Evolutionary conservation across 495 filamentous ascomycete genomes (phyloP), one percentile per base, ranked within the genome.

Genomic region (Penicillium bovifimosum): DNA sequence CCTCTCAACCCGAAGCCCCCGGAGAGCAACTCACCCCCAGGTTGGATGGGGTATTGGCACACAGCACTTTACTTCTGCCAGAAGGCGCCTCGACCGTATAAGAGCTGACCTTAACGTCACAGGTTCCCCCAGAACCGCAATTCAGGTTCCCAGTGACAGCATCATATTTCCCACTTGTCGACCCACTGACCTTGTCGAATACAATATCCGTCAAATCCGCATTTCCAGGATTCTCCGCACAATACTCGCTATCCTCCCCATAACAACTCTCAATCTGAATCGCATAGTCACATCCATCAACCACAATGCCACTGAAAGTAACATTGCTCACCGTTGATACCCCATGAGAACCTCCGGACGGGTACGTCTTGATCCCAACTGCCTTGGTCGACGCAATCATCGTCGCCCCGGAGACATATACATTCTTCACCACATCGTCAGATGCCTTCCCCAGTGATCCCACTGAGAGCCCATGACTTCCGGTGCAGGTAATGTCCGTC

Each of bases 211-310:
- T 64, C 31, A 76, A 47, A 16, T 57, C 51, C 5, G 70, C 71
- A 47, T 66, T 55, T 9, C 67, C 66, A 5, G 72, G 68, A 50
- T 72, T 51, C 9, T 60, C 46, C 13, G 54, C 54, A 47, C 75
- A 78, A 47, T 76, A 74, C n/a, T 48, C 52, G 2, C 41, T 64
- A 53, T 72, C 63, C 35, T 74, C 64, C 27, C 65, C 64, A 50
- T 78, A 78, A 47, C 75, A 78, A 33, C 70, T 75, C 50, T 76
- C 68, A 26, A 76, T 75, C 57, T 76, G 73, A 49, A 76, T 62
- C n/a, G 67, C 75, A 48, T 76, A 77, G 35, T 74, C 72, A 38
- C 65, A 70, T 18, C 62, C 65, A 5, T 67, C 51, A 5, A 76
- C 67, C 17, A 59, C 63, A 31, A 78, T 54, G 8, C 56, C 64